phyloP scores from a whole-genome alignment of 805 yeast genomes.

The Lachancea fermentati region DNA sequence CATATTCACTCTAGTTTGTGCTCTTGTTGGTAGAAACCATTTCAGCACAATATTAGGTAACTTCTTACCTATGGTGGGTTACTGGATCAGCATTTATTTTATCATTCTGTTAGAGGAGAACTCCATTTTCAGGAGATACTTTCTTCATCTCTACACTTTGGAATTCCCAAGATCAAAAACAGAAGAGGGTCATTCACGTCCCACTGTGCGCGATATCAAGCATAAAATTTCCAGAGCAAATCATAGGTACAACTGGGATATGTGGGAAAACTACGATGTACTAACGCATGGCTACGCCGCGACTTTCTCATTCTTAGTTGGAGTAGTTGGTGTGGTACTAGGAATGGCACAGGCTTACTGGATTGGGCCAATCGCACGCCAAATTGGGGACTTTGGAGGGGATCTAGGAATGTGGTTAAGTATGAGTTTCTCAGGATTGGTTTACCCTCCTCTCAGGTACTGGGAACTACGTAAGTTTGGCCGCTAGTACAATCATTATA shows the following conservation, averaged over 20 bases:
- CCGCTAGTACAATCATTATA: conserved; percentile 26
- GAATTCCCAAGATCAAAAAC: conserved; percentile 35
- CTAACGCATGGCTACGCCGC: conserved; percentile 75
- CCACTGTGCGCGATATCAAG: conserved; percentile 6
- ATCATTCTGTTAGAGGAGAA: conserved; percentile 70
- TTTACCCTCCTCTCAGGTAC: conserved; percentile 62
- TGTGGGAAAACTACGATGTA: conserved; percentile 59
- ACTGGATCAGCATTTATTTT: conserved; percentile 82
- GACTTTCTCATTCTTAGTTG: conserved; percentile 54
- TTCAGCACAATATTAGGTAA: conserved; percentile 70
- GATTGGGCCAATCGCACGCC: conserved; percentile 65
- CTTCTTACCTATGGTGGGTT: conserved; percentile 86
- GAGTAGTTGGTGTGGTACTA: conserved; percentile 75
- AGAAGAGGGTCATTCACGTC: conserved; percentile 8
- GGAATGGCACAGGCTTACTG: conserved; percentile 89
- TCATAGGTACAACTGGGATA: conserved; percentile 61
- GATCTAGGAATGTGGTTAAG: conserved; percentile 80
- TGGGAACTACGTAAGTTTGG: conserved; percentile 55
- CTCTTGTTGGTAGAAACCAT: conserved; percentile 69
- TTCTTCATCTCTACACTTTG: conserved; percentile 38
- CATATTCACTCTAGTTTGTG: conserved; percentile 57
- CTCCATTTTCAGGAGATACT: conserved; percentile 52
- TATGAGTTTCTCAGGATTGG: conserved; percentile 61
- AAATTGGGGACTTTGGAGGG: conserved; percentile 63
- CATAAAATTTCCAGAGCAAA: conserved; percentile 10